Base-by-base conservation (phyloP, 768 basidiomycete genomes). In the Suillus cothurnatus region DNA sequence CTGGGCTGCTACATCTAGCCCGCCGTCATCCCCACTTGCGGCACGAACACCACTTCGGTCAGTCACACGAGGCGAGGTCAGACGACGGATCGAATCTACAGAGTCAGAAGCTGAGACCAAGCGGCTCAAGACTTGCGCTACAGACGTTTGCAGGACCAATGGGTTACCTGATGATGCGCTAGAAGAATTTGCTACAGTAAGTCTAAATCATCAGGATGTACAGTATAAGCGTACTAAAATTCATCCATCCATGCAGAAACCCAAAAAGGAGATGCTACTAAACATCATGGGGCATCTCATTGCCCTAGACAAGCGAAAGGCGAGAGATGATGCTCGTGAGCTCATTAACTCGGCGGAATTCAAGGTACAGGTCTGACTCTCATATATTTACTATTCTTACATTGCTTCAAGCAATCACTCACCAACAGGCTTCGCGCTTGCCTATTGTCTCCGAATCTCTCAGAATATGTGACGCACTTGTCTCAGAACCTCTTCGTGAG, bases 391-490 rank as follows among this genome's bases (percentile, higher is more conserved):
- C 50, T 52, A 52, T 8, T 52, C 61, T 52, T 26, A 62, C 61
- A 34, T 21, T 62, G 17, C 47, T 43, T 38, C 9, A 41, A 64
- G 63, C 36, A 58, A 43, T 39, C 56, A 53, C 26, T 65, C 11
- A 61, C 52, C 14, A 36, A 53, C n/a, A 36, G 60, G 21, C 64
- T 65, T 47, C 4, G 26, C 4, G 59, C 60, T 11, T 65, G 64
- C 38, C 23, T 65, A 23, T 36, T 65, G 19, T 65, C 64, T 38
- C 60, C 60, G 3, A 65, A 65, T 45, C 57, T 65, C 26, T 61
- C 50, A 41, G 64, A 36, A 39, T 65, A 65, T 61, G 64, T 65
- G 36, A 60, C n/a, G 6, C 57, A 64, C 23, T 19, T 60, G 58
- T 31, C 43, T 34, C 28, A n/a, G 5, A 43, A 49, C 26, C 32